Percentiles rank a stretch among this genome's conserved stretches.
Evolutionary conservation across 306 rosid species (phyloP).

Genomic region (Lathyrus tuberosus): DNA sequence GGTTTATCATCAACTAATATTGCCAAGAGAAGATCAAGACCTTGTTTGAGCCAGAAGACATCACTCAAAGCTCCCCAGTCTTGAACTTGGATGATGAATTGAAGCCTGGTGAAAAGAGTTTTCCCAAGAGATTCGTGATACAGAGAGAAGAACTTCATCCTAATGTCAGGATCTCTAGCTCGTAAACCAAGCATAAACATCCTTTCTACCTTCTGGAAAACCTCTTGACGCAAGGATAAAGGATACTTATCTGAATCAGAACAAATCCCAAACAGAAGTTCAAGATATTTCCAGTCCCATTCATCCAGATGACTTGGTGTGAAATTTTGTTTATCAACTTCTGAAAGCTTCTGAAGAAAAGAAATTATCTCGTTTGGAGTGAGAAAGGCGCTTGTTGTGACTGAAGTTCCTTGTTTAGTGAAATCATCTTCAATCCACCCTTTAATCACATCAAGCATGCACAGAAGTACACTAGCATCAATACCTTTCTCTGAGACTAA

Average conservation of each 20-base stretch:
- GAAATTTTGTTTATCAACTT: slow-evolving; percentile 84
- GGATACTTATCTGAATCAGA: slow-evolving; percentile 85
- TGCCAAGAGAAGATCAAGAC: slow-evolving; percentile 97
- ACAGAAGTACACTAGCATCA: slow-evolving; percentile 90
- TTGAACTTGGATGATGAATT: slow-evolving; percentile 83
- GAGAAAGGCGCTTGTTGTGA: slow-evolving; percentile 69
- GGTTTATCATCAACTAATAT: slow-evolving; percentile 93
- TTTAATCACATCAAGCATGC: slow-evolving; percentile 94
- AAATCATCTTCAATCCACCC: slow-evolving; percentile 96
- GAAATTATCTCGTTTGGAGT: slow-evolving; percentile 85
- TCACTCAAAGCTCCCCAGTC: slow-evolving; percentile 97
- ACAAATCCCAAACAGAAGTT: slow-evolving; percentile 86
- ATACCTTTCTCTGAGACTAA: slow-evolving; percentile 92
- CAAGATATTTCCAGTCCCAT: slow-evolving; percentile 90
- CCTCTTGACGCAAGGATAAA: slow-evolving; percentile 44
- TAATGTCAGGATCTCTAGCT: no score
- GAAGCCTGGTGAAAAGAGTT: no score
- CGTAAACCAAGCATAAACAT: no score
- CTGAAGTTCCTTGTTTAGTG: slow-evolving; percentile 76
- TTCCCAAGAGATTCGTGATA: no score
- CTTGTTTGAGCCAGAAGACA: slow-evolving; percentile 99
- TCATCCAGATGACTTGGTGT: slow-evolving; percentile 67
- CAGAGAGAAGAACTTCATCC: no score
- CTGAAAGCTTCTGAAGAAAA: slow-evolving; percentile 94
- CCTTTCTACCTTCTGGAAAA: no score